Conservation (phyloP, 2,329 filamentous ascomycete genomes). For the Alternaria conjuncta region DNA sequence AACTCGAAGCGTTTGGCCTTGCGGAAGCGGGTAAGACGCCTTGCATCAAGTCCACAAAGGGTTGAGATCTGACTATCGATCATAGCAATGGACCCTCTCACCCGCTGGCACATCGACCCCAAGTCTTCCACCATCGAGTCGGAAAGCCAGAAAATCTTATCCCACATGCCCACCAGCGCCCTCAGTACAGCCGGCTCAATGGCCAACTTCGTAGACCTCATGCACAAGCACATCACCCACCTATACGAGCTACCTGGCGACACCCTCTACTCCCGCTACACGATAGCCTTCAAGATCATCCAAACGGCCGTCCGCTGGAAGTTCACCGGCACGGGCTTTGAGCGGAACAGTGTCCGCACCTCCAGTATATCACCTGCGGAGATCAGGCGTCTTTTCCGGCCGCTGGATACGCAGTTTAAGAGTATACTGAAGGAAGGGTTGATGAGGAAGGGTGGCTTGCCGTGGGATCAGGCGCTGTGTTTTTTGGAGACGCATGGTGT, state of each 20-base stretch:
- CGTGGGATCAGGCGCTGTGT: neutral
- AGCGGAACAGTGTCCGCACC: neutral
- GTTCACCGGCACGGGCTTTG: neutral
- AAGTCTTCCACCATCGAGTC: neutral
- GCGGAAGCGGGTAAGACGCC: neutral
- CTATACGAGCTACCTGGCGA: neutral
- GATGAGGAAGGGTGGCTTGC: neutral
- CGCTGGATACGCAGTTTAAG: neutral
- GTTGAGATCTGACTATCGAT: neutral
- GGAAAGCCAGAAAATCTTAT: neutral
- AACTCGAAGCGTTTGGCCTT: neutral
- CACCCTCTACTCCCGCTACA: neutral
- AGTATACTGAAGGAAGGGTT: neutral
- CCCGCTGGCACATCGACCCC: neutral
- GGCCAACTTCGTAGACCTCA: neutral
- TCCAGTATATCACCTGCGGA: neutral
- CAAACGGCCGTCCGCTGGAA: neutral
- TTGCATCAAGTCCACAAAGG: fast-evolving
- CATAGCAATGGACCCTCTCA: neutral
- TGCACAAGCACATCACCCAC: neutral
- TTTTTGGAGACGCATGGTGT: neutral
- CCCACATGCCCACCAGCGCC: neutral
- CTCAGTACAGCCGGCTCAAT: neutral
- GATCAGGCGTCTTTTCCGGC: neutral
- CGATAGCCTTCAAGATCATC: neutral